phyloP scores from a whole-genome alignment of 75 land plant genomes.

The Pinus albicaulis region DNA sequence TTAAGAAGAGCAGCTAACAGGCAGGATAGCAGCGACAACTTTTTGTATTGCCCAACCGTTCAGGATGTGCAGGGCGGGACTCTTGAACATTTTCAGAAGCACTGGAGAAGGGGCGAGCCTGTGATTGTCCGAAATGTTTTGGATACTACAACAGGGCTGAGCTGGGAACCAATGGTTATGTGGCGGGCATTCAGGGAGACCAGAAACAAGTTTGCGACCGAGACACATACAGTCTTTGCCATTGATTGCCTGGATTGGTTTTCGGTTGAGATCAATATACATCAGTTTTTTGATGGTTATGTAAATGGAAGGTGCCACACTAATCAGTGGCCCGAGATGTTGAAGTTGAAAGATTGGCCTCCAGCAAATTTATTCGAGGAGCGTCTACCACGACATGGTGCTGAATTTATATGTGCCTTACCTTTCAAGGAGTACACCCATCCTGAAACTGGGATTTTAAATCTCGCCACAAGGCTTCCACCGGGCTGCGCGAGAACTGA shows the following conservation, averaged over 20 bases:
- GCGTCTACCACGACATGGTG: conserved; percentile 73
- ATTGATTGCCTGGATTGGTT: conserved; percentile 89
- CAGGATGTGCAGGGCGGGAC: conserved; percentile 25
- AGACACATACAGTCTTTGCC: conserved; percentile 38
- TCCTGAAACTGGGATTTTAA: conserved; percentile 69
- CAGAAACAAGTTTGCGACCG: conserved; percentile 25
- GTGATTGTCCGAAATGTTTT: conserved; percentile 77
- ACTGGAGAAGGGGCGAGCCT: conserved; percentile 81
- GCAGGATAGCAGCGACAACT: conserved; percentile 46
- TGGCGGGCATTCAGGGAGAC: conserved; percentile 64
- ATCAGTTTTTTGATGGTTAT: conserved; percentile 76
- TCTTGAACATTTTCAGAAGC: conserved; percentile 73
- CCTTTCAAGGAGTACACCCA: conserved; percentile 79
- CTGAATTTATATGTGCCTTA: conserved; percentile 58
- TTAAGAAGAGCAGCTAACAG: conserved; percentile 60
- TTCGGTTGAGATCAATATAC: conserved; percentile 75
- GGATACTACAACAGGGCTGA: conserved; percentile 54
- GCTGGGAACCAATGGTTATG: conserved; percentile 90
- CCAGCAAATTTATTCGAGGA: conserved; percentile 66
- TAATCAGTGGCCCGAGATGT: conserved; percentile 80
- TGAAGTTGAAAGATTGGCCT: conserved; percentile 96
- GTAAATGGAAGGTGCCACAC: conserved; percentile 57
- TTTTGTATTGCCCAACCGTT: conserved; percentile 58
- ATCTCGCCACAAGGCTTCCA: conserved; percentile 77
- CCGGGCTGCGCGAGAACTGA: conserved; percentile 48